phyloP scores from a whole-genome alignment of 192 early-diverging fungal species.

The Coemansia sp. region DNA sequence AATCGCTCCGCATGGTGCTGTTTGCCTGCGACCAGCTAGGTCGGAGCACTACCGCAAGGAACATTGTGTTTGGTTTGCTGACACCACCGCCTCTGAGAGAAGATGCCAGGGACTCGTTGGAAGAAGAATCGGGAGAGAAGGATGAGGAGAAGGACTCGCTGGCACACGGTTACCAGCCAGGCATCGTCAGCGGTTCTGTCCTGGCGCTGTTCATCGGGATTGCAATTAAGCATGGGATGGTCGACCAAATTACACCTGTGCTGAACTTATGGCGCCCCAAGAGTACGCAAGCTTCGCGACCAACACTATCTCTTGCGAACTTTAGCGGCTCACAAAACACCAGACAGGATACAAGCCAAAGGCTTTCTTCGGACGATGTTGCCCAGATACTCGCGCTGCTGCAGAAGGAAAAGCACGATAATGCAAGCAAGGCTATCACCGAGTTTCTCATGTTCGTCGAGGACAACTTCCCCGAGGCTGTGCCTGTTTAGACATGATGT shows the following conservation, averaged over 20 bases:
- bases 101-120: not conserved
- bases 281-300: not conserved
- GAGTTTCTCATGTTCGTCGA: slow-evolving; percentile 34
- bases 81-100: not conserved
- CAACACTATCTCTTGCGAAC: slow-evolving; percentile 4
- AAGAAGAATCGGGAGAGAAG: not conserved
- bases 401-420: slow-evolving; percentile 11
- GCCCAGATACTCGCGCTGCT: slow-evolving; percentile 20
- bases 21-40: slow-evolving; percentile 52
- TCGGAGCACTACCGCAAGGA: slow-evolving; percentile 15
- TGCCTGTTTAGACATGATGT: slow-evolving; percentile 19
- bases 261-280: slow-evolving; percentile 25
- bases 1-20: slow-evolving; percentile 21
- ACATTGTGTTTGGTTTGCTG: slow-evolving; percentile 30
- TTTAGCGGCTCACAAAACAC: not conserved
- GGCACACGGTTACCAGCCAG: slow-evolving; percentile 9
- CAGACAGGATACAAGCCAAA: not conserved
- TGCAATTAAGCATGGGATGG: slow-evolving; percentile 29
- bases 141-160: not conserved
- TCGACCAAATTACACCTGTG: slow-evolving; percentile 19
- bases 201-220: slow-evolving; percentile 43
- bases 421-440: slow-evolving; percentile 13
- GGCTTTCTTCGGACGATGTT: slow-evolving; percentile 27
- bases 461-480: slow-evolving; percentile 41
- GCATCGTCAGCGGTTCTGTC: slow-evolving; percentile 24